Conservation (phyloP, 2,329 filamentous ascomycete species). For the Phymatotrichopsis omnivora region DNA sequence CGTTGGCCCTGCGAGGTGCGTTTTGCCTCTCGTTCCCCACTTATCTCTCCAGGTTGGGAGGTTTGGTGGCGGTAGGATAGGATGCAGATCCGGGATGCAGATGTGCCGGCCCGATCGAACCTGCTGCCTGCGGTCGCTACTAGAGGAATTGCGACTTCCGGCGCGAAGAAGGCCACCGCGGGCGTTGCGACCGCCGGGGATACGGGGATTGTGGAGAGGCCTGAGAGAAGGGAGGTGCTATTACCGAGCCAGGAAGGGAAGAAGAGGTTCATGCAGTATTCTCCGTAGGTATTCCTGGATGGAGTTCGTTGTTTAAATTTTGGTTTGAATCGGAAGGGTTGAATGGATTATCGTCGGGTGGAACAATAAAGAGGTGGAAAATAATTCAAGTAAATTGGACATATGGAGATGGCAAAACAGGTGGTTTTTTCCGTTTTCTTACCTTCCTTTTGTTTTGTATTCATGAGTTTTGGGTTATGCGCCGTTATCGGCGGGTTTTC, state of each 20-base stretch:
- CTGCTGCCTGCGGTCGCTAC: constrained; percentile 15
- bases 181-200: constrained; percentile 14
- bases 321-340: too few species aligned
- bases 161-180: constrained; percentile 10
- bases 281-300: constrained; percentile 53
- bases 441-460: too few species aligned
- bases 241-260: constrained; percentile 68
- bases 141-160: constrained; percentile 22
- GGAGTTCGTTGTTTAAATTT: neutral
- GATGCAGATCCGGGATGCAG: constrained; percentile 7
- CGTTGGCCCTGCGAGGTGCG: constrained; percentile 18
- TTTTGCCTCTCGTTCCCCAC: constrained; percentile 9
- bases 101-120: constrained; percentile 6
- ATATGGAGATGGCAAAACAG: too few species aligned
- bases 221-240: constrained; percentile 57
- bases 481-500: too few species aligned
- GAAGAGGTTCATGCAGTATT: constrained; percentile 74
- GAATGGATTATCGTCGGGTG: too few species aligned
- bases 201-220: constrained; percentile 18
- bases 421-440: too few species aligned
- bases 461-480: too few species aligned
- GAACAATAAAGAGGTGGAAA: too few species aligned
- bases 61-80: too few species aligned
- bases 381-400: too few species aligned
- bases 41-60: neutral